Evolutionary conservation across 2,329 filamentous ascomycete genomes (phyloP), one percentile per base, ranked within the genome.

Genomic region (Zalaria obscura): DNA sequence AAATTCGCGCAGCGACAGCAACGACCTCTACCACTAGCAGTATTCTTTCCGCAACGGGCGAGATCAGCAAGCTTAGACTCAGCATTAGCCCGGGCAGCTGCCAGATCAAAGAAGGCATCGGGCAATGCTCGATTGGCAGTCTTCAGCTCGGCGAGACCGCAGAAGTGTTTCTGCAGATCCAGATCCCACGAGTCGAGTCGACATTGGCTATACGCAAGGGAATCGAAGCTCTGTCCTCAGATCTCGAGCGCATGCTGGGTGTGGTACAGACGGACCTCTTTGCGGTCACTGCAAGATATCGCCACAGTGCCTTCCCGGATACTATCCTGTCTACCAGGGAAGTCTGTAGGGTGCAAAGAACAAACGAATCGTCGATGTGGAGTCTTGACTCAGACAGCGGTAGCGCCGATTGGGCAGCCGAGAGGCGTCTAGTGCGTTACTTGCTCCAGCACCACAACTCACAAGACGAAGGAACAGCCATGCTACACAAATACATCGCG

Each of bases 161-260:
- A n/a, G 29, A 32, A n/a, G n/a, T 32, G 29, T 32, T 32, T 32
- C 29, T 32, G n/a, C 7, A 32, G 29, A n/a, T 32, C 29, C 7
- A 32, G 7, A 32, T 32, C 29, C 29, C n/a, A n/a, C 29, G 29
- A n/a, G n/a, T 7, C 7, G 7, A 32, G n/a, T 7, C 7, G 7
- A 7, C 29, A n/a, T n/a, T 7, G 29, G n/a, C 7, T n/a, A 32
- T n/a, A n/a, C 7, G 7, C 29, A 32, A 32, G 29, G 7, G 7
- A n/a, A 32, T 32, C 7, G 51, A 52, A 32, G 52, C 53, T 5
- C 45, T 58, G 10, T 51, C 57, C 38, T 42, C 48, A 5, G 56
- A 58, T 43, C 48, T 59, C 8, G 55, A 58, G 39, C 55, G 55
- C 44, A 55, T 58, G 7, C 48, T 59, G 7, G 56, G 56, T 6